A percentile compares a stretch with the other conserved stretches of the same genome.
These are phyloP conservation scores for Pseudopithomyces maydicus DNA, from an alignment of 2,329 filamentous ascomycete genomes.

Conservation along the genomic window DNA sequence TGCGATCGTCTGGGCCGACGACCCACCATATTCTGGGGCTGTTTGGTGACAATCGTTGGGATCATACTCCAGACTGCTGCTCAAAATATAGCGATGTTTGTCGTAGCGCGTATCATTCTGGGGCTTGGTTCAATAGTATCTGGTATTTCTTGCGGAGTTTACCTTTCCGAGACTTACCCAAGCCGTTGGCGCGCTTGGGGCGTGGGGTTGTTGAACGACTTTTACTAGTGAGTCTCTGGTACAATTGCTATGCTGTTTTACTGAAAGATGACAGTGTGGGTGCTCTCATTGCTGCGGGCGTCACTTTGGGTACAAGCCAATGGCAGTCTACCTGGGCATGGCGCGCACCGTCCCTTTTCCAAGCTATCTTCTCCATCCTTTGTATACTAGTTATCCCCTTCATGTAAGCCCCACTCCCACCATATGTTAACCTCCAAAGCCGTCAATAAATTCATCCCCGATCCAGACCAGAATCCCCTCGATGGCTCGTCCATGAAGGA, in stretches of 20 bases:
- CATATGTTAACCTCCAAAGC: conserved; percentile 20
- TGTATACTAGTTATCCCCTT: conserved; percentile 53
- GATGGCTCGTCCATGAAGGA: conserved; percentile 53
- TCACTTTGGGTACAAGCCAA: conserved; percentile 51
- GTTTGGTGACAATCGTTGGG: background rate
- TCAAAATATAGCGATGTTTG: conserved; percentile 10
- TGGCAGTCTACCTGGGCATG: conserved; percentile 53
- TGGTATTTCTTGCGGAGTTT: conserved; percentile 53
- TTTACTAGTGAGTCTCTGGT: background rate
- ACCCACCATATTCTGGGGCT: conserved; percentile 4
- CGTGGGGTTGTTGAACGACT: conserved; percentile 37
- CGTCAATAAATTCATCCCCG: background rate
- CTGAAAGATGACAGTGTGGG: background rate
- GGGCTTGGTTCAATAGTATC: conserved; percentile 53
- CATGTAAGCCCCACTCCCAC: conserved; percentile 28
- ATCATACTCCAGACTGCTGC: conserved; percentile 8
- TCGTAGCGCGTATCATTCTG: conserved; percentile 46
- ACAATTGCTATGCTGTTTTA: conserved; percentile 30
- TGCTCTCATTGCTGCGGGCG: conserved; percentile 52
- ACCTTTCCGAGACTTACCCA: conserved; percentile 57
- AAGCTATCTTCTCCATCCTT: conserved; percentile 48
- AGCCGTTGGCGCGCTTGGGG: conserved; percentile 53
- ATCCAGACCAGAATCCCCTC: conserved; percentile 47
- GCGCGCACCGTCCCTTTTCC: conserved; percentile 51
- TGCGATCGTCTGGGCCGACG: conserved; percentile 2